A percentile compares a stretch with the other conserved stretches of the same genome.
These are phyloP conservation scores for Ustilago hordei DNA, from an alignment of 1,284 basidiomycete species.

Conservation along the genomic window DNA sequence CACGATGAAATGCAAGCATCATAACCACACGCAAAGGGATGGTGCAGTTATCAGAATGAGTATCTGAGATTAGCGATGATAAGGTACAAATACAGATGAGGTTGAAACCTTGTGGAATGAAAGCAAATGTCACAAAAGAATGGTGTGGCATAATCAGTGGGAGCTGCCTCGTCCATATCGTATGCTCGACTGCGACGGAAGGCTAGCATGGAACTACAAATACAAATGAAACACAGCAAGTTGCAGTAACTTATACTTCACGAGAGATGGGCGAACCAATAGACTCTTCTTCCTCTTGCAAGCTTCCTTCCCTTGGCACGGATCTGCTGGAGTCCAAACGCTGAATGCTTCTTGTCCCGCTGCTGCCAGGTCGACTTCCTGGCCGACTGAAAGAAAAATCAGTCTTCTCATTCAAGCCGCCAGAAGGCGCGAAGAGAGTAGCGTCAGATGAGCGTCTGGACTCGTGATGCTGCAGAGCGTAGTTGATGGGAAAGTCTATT, in stretches of 20 bases:
- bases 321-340: conserved; percentile 40
- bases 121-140: neutral
- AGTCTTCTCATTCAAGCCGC: conserved; percentile 12
- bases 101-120: conserved; percentile 3
- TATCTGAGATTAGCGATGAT: neutral
- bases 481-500: conserved; percentile 25
- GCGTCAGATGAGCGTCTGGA: conserved; percentile 49
- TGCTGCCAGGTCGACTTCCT: conserved; percentile 35
- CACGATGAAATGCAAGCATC: neutral
- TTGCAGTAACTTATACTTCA: neutral
- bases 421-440: conserved; percentile 31
- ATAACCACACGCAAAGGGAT: neutral
- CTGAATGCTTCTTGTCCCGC: conserved; percentile 37
- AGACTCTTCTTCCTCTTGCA: conserved; percentile 35
- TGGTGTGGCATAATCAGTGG: neutral
- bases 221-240: conserved; percentile 6
- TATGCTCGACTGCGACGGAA: neutral
- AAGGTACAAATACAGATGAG: conserved; percentile 42
- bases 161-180: conserved; percentile 1
- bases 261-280: conserved; percentile 7
- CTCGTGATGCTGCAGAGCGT: conserved; percentile 36
- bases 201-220: conserved; percentile 13
- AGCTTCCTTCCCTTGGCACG: conserved; percentile 30
- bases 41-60: neutral
- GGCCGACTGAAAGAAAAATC: conserved; percentile 23